phyloP scores from a whole-genome alignment of 2,329 filamentous ascomycete genomes.

The Orbilia blumenaviensis region DNA sequence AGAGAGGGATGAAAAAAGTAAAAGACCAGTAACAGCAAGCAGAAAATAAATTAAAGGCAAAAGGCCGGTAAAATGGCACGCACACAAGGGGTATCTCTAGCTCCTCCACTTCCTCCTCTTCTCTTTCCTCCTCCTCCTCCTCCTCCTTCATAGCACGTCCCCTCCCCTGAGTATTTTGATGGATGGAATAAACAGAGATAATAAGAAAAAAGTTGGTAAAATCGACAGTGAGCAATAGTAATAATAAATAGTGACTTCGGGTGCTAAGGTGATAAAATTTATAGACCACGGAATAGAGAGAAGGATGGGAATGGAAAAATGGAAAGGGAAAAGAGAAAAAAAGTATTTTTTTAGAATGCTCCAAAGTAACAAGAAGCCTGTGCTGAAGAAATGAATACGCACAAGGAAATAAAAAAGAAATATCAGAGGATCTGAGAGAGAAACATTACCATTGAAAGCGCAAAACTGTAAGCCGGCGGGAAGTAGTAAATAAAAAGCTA shows the following conservation, averaged over 20 bases:
- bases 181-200: constrained; percentile 33
- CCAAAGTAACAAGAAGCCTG: constrained; percentile 28
- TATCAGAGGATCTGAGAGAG: constrained; percentile 4
- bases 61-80: constrained; percentile 41
- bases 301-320: not conserved
- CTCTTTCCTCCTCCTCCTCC: not conserved
- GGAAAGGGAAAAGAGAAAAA: no score
- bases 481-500: not conserved
- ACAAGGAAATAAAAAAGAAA: constrained; percentile 31
- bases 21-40: constrained; percentile 40
- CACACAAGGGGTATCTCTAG: constrained; percentile 43
- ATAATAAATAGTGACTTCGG: constrained; percentile 21
- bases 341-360: constrained; percentile 38
- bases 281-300: constrained; percentile 23
- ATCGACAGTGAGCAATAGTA: not conserved
- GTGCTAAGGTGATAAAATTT: constrained; percentile 27
- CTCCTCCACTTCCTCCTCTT: constrained; percentile 20
- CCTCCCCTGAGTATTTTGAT: constrained; percentile 24
- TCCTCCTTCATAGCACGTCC: no score
- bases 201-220: constrained; percentile 37
- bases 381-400: constrained; percentile 43
- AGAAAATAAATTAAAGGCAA: constrained; percentile 33
- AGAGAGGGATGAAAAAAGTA: constrained; percentile 35
- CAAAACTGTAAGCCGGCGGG: not conserved
- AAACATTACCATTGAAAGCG: constrained; percentile 40